These are phyloP conservation scores for Melampsora larici-populina DNA, from an alignment of 1,284 basidiomycete genomes.

Conservation along the genomic window DNA sequence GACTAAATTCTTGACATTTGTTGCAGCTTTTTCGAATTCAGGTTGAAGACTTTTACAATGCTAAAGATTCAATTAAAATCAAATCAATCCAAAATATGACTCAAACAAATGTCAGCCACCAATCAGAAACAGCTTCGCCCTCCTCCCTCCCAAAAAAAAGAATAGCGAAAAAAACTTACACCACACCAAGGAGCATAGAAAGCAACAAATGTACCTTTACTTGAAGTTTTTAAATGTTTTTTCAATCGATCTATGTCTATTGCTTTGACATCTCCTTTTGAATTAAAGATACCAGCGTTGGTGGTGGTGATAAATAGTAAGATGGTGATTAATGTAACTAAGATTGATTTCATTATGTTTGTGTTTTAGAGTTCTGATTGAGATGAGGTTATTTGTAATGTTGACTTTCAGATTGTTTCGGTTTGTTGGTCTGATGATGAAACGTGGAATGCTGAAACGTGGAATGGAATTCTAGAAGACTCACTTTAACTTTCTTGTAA, in stretches of 20 bases:
- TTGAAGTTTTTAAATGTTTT: constrained; percentile 33
- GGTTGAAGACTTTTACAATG: constrained; percentile 39
- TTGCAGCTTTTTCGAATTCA: constrained; percentile 37
- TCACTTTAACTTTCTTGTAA: no score
- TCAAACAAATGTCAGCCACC: background rate
- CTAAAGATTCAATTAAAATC: no score
- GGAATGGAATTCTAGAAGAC: no score
- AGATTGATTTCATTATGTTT: no score
- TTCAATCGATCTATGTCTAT: constrained; percentile 15
- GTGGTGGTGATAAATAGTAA: no score
- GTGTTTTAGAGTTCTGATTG: no score
- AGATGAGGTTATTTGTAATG: no score
- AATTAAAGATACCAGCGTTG: constrained; percentile 22
- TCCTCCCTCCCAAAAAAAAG: constrained; percentile 4
- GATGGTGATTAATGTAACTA: no score
- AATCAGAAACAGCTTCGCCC: background rate
- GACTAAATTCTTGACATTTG: constrained; percentile 36
- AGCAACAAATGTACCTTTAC: constrained; percentile 36
- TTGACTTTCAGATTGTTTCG: no score
- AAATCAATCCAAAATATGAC: no score
- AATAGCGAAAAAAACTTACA: constrained; percentile 6
- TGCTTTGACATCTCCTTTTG: constrained; percentile 24
- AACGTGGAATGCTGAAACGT: no score
- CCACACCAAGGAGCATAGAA: constrained; percentile 42
- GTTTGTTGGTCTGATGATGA: no score